phyloP scores from a whole-genome alignment of 176 grass and related monocot species.

The Tillandsia leiboldiana region DNA sequence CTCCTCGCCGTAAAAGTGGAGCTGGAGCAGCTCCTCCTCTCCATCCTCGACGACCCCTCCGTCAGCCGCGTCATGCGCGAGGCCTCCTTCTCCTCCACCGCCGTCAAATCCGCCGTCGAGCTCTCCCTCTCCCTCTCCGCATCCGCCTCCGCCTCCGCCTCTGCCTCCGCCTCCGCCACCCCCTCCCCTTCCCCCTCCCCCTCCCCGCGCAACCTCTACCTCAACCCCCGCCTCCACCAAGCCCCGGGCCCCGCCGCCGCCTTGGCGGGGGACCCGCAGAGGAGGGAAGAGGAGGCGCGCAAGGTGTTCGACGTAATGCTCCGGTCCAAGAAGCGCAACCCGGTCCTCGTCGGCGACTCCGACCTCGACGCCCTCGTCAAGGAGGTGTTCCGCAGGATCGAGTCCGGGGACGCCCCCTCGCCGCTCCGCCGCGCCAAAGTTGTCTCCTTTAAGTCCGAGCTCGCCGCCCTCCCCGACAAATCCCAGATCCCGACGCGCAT shows the following conservation, averaged over 20 bases:
- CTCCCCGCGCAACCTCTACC: slow-evolving; percentile 12
- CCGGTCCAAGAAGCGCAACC: slow-evolving; percentile 16
- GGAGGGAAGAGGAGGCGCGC: slow-evolving; percentile 2
- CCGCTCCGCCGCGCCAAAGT: slow-evolving; percentile 6
- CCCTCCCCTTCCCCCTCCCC: neutral
- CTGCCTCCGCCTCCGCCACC: neutral
- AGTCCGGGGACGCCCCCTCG: slow-evolving; percentile 1
- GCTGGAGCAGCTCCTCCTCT: slow-evolving; percentile 23
- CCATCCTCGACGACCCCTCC: slow-evolving; percentile 27
- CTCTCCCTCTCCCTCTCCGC: slow-evolving; percentile 13
- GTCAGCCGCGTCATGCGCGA: slow-evolving; percentile 31
- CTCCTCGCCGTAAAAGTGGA: slow-evolving; percentile 30
- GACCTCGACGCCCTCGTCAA: slow-evolving; percentile 1
- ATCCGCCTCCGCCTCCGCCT: neutral
- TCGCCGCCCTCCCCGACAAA: neutral
- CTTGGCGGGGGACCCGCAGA: neutral
- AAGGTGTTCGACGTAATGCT: slow-evolving; percentile 21
- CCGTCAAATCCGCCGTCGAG: slow-evolving; percentile 22
- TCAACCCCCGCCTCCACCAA: slow-evolving; percentile 23
- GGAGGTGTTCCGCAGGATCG: slow-evolving; percentile 6
- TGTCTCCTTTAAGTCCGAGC: slow-evolving; percentile 9
- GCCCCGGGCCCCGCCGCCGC: neutral
- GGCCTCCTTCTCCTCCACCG: slow-evolving; percentile 19
- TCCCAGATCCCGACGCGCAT: slow-evolving; percentile 16
- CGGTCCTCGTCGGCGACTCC: slow-evolving; percentile 23